Evolutionary conservation across 805 yeast species (phyloP), one percentile per base, ranked within the genome.

Genomic region (Candida bentonensis): DNA sequence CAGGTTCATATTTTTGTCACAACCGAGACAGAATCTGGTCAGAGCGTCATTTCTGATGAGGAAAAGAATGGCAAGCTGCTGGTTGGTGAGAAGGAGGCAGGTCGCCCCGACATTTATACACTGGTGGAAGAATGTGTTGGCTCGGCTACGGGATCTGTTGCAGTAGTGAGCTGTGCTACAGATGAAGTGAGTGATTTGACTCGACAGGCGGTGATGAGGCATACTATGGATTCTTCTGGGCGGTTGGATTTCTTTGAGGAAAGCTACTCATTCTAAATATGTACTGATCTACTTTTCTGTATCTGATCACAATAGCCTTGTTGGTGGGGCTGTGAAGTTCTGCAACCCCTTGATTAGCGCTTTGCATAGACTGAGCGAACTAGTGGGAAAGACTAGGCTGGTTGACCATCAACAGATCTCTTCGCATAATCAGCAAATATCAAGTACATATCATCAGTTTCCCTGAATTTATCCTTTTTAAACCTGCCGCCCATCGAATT

Each of bases 231-330:
- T n/a, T 41, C 11, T 15, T 26, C 13, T 22, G 22, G 39, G 43
- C 4, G 39, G 15, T 26, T 26, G 22, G 22, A 41, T n/a, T 15
- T 15, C 15, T 39, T 39, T 20, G 41, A 39, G 44, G 44, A 36
- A 44, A 42, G 39, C 23, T 42, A 40, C 17, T 4, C 7, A 4
- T 30, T 30, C 36, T 30, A 15, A n/a, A 5, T 25, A n/a, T n/a
- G n/a, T n/a, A n/a, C n/a, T n/a, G n/a, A n/a, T n/a, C n/a, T n/a
- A n/a, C n/a, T n/a, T n/a, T n/a, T n/a, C n/a, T n/a, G n/a, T n/a
- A n/a, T n/a, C n/a, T n/a, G n/a, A n/a, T n/a, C n/a, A n/a, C n/a
- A n/a, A n/a, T n/a, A n/a, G n/a, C n/a, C n/a, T n/a, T n/a, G n/a
- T n/a, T n/a, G n/a, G n/a, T n/a, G n/a, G n/a, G n/a, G n/a, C n/a